Evolutionary conservation across 1,139 yeast species (phyloP), one percentile per base, ranked within the genome.

Genomic region (Taphrina pruni): DNA sequence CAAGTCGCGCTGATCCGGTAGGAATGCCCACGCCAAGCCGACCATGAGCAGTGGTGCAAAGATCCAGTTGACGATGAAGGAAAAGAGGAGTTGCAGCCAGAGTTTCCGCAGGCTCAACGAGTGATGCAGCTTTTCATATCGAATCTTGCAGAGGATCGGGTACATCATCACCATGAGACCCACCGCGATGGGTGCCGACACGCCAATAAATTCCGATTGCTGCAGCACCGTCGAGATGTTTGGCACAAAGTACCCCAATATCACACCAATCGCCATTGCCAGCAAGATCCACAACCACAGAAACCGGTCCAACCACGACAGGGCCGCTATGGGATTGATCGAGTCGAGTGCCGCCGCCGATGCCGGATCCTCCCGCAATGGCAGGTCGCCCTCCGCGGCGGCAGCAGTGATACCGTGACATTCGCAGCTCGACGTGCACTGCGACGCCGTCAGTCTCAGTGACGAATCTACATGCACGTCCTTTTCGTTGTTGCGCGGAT

Each of bases 161-260:
- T 83, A 78, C 86, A 86, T 85, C 88, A 86, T 86, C 14, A 84
- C 79, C 21, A 86, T 79, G 71, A 86, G 75, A 0, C 88, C 88
- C 9, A 85, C 76, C 0, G 86, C 85, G 38, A 85, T 76, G 0
- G 88, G 88, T 8, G 83, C 72, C 2, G 75, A 73, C n/a, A 77
- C 79, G 7, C 75, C 76, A 2, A 73, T 76, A 50, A 77, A 75
- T 35, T 74, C 69, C 21, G 76, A 77, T 38, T 71, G 70, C 39
- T 73, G 73, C 9, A 77, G 72, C 51, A 72, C 72, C 9, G 70
- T 71, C 6, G 73, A 72, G 4, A 74, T 72, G 32, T 67, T 71
- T 1, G 78, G 78, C 7, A 74, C 77, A 68, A 71, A 77, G 61
- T 76, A 72, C n/a, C 78, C 78, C 17, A 77, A 67, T n/a, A 77